Evolutionary conservation across 177 flowering plant genomes (phyloP), one percentile per base, ranked within the genome.

Genomic region (Vitis hybrid): DNA sequence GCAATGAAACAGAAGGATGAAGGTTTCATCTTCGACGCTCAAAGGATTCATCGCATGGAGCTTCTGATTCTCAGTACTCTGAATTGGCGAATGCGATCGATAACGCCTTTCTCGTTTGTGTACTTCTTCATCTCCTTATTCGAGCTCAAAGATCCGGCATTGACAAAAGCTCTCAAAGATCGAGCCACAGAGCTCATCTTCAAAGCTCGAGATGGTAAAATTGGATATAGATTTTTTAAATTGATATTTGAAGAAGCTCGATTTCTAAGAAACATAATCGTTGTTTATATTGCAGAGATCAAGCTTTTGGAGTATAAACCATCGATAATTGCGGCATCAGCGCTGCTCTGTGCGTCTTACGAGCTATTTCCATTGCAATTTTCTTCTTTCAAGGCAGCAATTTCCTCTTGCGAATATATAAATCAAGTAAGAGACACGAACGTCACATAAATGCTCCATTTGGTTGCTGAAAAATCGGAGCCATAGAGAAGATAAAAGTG

Each of bases 41-140:
- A 62, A 34, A 83, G 87, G 1, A 76, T 89, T 6, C 78, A 75
- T 4, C 68, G 90, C 50, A 87, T 83, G 88, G 96, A 91, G 78
- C 71, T 85, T 56, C 72, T 86, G 49, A 83, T 91, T 14, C 85
- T 91, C 9, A 83, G 81, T 13, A 84, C 87, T 39, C 78, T 91
- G 8, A 74, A 87, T 10, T 81, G 82, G 88, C 66, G 85, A 65
- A 75, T 82, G 85, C 74, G 88, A 13, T 79, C 82, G 3, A 66
- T 80, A 12, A 84, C 84, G 6, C 85, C 85, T 11, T 80, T 84
- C 73, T 72, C 82, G 0, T 84, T 84, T 39, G 11, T 80, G 11
- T 5, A 45, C 7, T 80, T 75, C 82, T 82, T 84, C 63, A 6
- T 78, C 3, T 75, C 82, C 11, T 62, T 75, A 2, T 48, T 76